Base-by-base conservation (phyloP, 495 filamentous ascomycete genomes). In the Tuber magnatum region DNA sequence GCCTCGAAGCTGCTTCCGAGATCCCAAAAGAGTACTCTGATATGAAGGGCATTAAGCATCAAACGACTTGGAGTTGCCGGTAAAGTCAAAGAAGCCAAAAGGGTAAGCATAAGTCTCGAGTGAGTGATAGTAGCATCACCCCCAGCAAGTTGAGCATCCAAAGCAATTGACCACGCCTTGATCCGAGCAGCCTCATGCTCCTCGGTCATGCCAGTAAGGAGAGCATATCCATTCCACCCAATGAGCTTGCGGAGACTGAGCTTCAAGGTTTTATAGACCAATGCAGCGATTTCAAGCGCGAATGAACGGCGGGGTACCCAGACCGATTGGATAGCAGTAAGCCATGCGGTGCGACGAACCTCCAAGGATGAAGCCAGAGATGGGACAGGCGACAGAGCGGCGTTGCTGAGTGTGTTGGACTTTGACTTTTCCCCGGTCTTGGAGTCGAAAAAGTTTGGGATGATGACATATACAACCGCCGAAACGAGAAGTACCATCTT, bases 111-210 rank as follows among this genome's bases (percentile, higher is more conserved):
- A 41, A 98, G 87, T 73, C 94, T 89, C 80, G 92, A 93, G 83
- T 91, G 93, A 85, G 90, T 96, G 79, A 98, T 91, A 81, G 97
- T 92, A 8, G 90, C 88, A 84, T 98, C 94, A 46, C 94, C 94
- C 46, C 94, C 94, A n/a, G 93, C 92, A 12, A 98, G 88, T 81
- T 97, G 94, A 73, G 94, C 94, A 84, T 98, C 94, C 70, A 97
- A 88, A 44, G 94, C 94, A 81, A 97, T 97, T 68, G 91, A 88
- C 94, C 94, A 98, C 0, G 94, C 93, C 84, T 96, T 97, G 77
- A 96, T 88, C 41, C 94, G 88, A 20, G 93, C 94, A 65, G 87
- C 88, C 83, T 97, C 94, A 78, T 97, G 89, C 71, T 97, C 93
- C 79, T 92, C 90, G 20, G 90, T 95, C 46, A 91, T 88, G 1